phyloP scores from a whole-genome alignment of 192 early-diverging fungal genomes.

The Diversispora epigaea region DNA sequence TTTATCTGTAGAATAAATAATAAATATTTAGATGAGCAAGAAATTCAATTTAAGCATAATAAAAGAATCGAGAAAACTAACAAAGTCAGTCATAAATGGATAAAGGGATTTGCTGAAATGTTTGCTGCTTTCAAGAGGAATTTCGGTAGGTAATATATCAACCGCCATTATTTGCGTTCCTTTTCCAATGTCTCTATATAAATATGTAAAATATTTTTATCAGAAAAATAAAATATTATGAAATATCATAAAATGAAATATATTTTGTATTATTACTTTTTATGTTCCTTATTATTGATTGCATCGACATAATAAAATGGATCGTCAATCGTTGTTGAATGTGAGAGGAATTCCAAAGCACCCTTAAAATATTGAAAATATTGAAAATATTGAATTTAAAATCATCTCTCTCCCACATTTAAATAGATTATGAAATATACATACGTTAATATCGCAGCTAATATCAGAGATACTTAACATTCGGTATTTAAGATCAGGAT shows the following conservation, averaged over 20 bases:
- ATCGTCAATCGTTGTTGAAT: constrained; percentile 83
- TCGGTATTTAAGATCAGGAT: constrained; percentile 48
- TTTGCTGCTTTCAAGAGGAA: constrained; percentile 91
- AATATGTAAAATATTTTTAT: not conserved
- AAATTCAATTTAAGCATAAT: not conserved
- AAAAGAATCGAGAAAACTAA: constrained; percentile 39
- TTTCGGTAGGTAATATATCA: constrained; percentile 95
- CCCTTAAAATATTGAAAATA: constrained; percentile 59
- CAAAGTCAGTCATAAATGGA: constrained; percentile 80
- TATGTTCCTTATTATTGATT: constrained; percentile 62
- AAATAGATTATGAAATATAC: not conserved
- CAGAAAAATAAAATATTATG: not conserved
- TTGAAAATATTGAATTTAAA: not conserved
- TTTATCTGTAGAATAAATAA: constrained; percentile 33
- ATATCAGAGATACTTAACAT: constrained; percentile 90
- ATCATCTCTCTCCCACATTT: too few species aligned
- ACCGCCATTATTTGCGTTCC: constrained; percentile 98
- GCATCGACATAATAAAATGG: constrained; percentile 95
- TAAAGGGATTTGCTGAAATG: constrained; percentile 87
- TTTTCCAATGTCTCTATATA: constrained; percentile 59
- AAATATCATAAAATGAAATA: constrained; percentile 26
- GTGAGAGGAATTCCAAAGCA: constrained; percentile 91
- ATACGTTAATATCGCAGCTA: constrained; percentile 86
- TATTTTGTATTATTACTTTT: constrained; percentile 49
- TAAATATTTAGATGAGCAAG: constrained; percentile 13